A percentile compares a stretch with the other conserved stretches of the same genome.
Conservation (phyloP, 2,329 filamentous ascomycete species). For the Orbilia javanica region DNA sequence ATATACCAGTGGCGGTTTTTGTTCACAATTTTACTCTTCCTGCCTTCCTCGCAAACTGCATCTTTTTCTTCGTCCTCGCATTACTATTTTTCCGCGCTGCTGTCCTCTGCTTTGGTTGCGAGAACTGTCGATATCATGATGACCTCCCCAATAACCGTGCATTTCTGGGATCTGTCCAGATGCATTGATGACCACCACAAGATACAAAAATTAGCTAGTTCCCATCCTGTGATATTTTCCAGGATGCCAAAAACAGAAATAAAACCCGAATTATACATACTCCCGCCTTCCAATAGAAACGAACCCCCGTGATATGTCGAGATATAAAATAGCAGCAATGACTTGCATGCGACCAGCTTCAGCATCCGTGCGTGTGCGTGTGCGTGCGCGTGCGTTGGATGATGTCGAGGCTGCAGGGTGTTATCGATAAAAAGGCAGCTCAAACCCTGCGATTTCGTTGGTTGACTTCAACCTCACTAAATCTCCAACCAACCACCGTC, state of each 20-base stretch:
- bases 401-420: slow-evolving; percentile 41
- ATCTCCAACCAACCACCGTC: slow-evolving; percentile 46
- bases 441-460: slow-evolving; percentile 56
- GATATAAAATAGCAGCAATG: background rate
- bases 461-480: slow-evolving; percentile 48
- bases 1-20: slow-evolving; percentile 32
- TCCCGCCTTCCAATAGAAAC: slow-evolving; percentile 4
- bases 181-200: slow-evolving; percentile 58
- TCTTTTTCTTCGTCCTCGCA: slow-evolving; percentile 23
- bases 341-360: slow-evolving; percentile 27
- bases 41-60: background rate
- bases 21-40: slow-evolving; percentile 8
- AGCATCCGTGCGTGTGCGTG: background rate
- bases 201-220: slow-evolving; percentile 47
- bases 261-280: slow-evolving; percentile 48
- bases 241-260: slow-evolving; percentile 45
- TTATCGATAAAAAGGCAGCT: slow-evolving; percentile 56
- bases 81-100: slow-evolving; percentile 3
- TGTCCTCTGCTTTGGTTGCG: slow-evolving; percentile 56
- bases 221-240: background rate
- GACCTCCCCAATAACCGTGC: slow-evolving; percentile 49
- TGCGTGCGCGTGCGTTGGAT: slow-evolving; percentile 24
- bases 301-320: background rate
- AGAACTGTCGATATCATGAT: slow-evolving; percentile 58
- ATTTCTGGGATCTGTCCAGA: slow-evolving; percentile 23